Conservation (phyloP, 2,329 filamentous ascomycete genomes). For the Akanthomyces lecanii region DNA sequence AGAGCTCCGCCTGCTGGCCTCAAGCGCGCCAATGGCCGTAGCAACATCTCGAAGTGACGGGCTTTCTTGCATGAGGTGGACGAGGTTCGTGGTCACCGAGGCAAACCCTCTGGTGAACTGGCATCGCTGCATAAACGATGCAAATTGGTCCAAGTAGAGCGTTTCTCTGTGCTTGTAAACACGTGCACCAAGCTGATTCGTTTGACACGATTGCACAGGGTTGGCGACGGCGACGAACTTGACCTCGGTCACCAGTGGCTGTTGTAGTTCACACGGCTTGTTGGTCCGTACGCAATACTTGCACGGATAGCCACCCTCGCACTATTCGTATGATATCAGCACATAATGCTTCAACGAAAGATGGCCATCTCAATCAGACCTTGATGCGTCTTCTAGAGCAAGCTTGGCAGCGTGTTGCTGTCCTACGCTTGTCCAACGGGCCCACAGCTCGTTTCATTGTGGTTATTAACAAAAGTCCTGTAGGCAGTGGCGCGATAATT, state of each 20-base stretch:
- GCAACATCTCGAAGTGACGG: conserved; percentile 20
- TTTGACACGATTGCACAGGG: not conserved
- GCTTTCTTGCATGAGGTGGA: conserved; percentile 20
- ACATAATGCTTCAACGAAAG: not conserved
- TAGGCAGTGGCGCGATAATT: no score
- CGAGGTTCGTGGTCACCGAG: not conserved
- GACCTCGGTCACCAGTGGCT: rapidly evolving
- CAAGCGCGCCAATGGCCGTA: conserved; percentile 26
- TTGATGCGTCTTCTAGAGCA: not conserved
- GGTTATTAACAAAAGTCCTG: no score
- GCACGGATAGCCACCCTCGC: conserved; percentile 25
- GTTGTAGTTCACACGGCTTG: conserved; percentile 23
- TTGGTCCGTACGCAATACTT: conserved; percentile 24
- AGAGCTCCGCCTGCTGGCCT: conserved; percentile 21
- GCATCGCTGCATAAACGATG: not conserved
- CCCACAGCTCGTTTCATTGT: conserved; percentile 22
- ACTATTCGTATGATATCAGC: conserved; percentile 18
- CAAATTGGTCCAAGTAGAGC: conserved; percentile 21
- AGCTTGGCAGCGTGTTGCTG: conserved; percentile 5
- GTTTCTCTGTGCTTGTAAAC: not conserved
- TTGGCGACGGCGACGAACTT: conserved; percentile 19
- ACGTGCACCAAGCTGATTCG: not conserved
- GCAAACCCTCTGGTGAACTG: conserved; percentile 21
- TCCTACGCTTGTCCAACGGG: conserved; percentile 26
- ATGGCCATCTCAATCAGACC: not conserved